Percentiles rank a stretch among this genome's conserved stretches.
These are phyloP conservation scores for Viola pubescens DNA, from an alignment of 441 rosid species.

Conservation along the genomic window DNA sequence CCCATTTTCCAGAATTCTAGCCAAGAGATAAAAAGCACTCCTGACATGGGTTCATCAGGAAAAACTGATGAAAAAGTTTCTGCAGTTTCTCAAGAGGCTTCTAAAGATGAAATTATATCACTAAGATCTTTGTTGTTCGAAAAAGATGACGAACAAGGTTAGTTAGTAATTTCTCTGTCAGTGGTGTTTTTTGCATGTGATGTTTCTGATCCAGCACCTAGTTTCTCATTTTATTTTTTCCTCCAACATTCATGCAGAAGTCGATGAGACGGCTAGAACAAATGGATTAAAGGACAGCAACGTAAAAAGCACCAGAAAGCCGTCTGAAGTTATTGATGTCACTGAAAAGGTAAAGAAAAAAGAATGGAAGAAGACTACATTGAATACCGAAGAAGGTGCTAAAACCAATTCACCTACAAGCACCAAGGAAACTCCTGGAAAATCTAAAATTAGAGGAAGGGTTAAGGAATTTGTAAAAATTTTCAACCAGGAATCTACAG, in stretches of 20 bases:
- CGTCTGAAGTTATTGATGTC: constrained; percentile 22
- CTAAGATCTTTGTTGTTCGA: constrained; percentile 23
- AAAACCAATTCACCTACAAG: constrained; percentile 24
- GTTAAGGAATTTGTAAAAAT: constrained; percentile 71
- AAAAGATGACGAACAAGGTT: constrained; percentile 27
- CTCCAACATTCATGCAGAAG: constrained; percentile 29
- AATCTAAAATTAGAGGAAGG: constrained; percentile 46
- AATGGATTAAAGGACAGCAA: constrained; percentile 33
- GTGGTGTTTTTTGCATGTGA: not conserved
- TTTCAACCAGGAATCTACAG: constrained; percentile 55
- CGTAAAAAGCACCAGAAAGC: constrained; percentile 25
- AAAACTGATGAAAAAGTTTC: constrained; percentile 18
- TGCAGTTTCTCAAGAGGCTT: constrained; percentile 16
- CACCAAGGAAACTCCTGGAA: constrained; percentile 26
- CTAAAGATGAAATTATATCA: constrained; percentile 30
- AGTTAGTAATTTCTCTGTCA: constrained; percentile 16
- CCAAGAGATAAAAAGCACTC: constrained; percentile 21
- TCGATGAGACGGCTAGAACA: constrained; percentile 19
- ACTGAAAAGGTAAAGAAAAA: constrained; percentile 36
- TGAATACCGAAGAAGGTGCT: constrained; percentile 26
- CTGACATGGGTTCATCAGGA: constrained; percentile 18
- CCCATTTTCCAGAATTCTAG: constrained; percentile 7
- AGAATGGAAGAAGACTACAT: constrained; percentile 21
- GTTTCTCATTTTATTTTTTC: not conserved
- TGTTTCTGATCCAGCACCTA: constrained; percentile 6